These are phyloP conservation scores for Chalara sp. DNA, from an alignment of 2,329 filamentous ascomycete genomes.

Conservation along the genomic window DNA sequence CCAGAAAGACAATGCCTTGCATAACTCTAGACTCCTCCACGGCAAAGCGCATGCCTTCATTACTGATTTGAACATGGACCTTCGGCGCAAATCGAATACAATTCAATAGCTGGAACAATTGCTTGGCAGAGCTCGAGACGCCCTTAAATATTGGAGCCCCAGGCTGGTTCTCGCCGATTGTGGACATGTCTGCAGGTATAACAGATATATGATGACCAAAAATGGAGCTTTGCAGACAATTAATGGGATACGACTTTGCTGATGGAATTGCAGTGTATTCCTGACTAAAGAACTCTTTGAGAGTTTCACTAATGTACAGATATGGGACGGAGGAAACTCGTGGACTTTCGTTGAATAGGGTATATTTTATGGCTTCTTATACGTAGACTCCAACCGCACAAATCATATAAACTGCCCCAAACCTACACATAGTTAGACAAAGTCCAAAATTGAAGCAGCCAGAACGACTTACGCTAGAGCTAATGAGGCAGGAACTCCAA, in stretches of 20 bases:
- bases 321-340: background rate
- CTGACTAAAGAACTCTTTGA: constrained; percentile 9
- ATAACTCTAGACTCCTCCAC: constrained; percentile 85
- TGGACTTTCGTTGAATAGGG: constrained; percentile 8
- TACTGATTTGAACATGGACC: constrained; percentile 66
- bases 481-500: constrained; percentile 81
- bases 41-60: constrained; percentile 79
- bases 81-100: constrained; percentile 51
- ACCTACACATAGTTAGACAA: constrained; percentile 43
- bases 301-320: constrained; percentile 15
- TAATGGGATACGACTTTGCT: too few relatives aligned
- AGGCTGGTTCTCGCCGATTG: constrained; percentile 15
- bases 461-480: constrained; percentile 75
- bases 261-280: constrained; percentile 8
- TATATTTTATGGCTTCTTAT: constrained; percentile 34
- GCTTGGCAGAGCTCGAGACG: constrained; percentile 70
- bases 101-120: constrained; percentile 58
- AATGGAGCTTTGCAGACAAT: too few relatives aligned
- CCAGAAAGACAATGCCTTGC: constrained; percentile 84
- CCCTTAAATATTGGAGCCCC: constrained; percentile 59
- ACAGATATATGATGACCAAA: too few relatives aligned
- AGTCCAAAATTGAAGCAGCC: background rate
- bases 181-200: constrained; percentile 19
- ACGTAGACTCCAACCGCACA: constrained; percentile 98
- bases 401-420: constrained; percentile 97